phyloP scores from a whole-genome alignment of 1,139 yeast genomes.

The Pichia sp. region DNA sequence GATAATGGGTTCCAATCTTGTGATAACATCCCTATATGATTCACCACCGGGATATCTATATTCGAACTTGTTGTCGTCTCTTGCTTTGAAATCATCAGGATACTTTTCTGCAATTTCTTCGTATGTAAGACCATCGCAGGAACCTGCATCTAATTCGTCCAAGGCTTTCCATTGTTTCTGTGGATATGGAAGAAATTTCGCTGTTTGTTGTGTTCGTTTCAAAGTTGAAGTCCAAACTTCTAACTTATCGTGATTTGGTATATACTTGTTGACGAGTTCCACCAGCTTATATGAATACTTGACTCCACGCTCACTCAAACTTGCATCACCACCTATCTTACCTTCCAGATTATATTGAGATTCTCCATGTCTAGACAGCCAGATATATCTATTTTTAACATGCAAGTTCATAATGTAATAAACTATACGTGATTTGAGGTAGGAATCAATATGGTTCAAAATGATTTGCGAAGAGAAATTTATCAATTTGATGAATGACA shows the following conservation, averaged over 20 bases:
- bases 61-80: conserved; percentile 94
- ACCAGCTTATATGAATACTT: conserved; percentile 83
- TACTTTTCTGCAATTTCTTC: conserved; percentile 77
- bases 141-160: conserved; percentile 97
- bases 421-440: conserved; percentile 87
- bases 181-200: conserved; percentile 74
- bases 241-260: conserved; percentile 60
- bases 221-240: conserved; percentile 97
- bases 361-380: conserved; percentile 95
- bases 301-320: conserved; percentile 80
- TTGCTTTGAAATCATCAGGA: conserved; percentile 92
- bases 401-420: conserved; percentile 95
- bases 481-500: conserved; percentile 81
- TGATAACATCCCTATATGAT: conserved; percentile 91
- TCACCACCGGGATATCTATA: conserved; percentile 97
- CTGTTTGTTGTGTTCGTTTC: conserved; percentile 89
- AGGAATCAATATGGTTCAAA: conserved; percentile 80
- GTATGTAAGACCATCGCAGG: conserved; percentile 91
- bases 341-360: conserved; percentile 89
- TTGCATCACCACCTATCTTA: conserved; percentile 94
- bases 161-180: conserved; percentile 93
- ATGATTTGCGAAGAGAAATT: conserved; percentile 86
- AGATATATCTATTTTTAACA: conserved; percentile 84
- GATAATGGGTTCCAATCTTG: conserved; percentile 89
- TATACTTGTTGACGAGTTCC: conserved; percentile 64